Evolutionary conservation across 768 basidiomycete genomes (phyloP).

Genomic region (Amanita subjunquillea): DNA sequence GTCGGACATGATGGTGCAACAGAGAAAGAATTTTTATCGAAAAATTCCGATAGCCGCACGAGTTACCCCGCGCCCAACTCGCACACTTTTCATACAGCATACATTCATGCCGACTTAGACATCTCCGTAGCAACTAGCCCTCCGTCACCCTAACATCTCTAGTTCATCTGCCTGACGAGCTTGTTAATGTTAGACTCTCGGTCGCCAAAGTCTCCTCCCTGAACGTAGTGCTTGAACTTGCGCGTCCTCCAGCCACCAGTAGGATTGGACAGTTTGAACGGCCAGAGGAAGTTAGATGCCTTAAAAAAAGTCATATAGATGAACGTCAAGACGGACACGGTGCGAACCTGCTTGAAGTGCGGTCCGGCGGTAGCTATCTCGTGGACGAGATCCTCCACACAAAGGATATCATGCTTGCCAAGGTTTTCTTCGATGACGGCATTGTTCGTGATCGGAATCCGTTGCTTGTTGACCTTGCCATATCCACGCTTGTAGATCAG

Average conservation of each 20-base stretch:
- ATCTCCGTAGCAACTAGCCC: conserved; percentile 3
- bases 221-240: conserved; percentile 95
- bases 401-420: conserved; percentile 93
- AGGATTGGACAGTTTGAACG: conserved; percentile 99
- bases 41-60: not conserved
- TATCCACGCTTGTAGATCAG: conserved; percentile 99
- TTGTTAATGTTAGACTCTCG: conserved; percentile 96
- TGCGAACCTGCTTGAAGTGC: conserved; percentile 93
- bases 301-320: conserved; percentile 15
- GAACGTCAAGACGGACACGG: not conserved
- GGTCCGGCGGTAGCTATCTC: conserved; percentile 93
- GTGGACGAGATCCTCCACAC: conserved; percentile 94
- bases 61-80: not conserved
- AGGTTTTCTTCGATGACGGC: conserved; percentile 83
- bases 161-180: conserved; percentile 95
- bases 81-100: not conserved
- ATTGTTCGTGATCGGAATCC: conserved; percentile 93
- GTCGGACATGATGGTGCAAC: conserved; percentile 6
- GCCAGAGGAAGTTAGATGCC: conserved; percentile 97
- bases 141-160: conserved; percentile 14
- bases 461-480: conserved; percentile 96
- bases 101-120: not conserved
- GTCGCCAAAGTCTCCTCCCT: conserved; percentile 97
- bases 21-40: not conserved
- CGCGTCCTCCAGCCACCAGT: conserved; percentile 96